phyloP scores from a whole-genome alignment of 192 early-diverging fungal species.

The Dimargaris xerosporica region DNA sequence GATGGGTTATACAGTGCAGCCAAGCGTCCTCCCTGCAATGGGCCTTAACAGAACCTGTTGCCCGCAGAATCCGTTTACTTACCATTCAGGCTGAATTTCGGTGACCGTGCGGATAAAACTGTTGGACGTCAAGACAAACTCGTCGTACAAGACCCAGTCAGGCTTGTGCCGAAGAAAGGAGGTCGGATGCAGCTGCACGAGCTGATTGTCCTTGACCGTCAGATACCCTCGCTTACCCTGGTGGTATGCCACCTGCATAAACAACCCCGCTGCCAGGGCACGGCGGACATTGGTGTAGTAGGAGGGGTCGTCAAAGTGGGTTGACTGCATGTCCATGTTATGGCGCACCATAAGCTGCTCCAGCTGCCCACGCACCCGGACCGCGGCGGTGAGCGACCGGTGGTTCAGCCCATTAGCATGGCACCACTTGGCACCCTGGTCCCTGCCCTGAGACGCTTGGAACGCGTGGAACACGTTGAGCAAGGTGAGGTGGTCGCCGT shows the following conservation, averaged over 20 bases:
- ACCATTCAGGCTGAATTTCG: slow-evolving; percentile 75
- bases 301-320: slow-evolving; percentile 45
- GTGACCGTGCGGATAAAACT: slow-evolving; percentile 94
- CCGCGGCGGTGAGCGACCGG: slow-evolving; percentile 78
- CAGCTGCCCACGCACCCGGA: slow-evolving; percentile 82
- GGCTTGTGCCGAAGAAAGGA: slow-evolving; percentile 75
- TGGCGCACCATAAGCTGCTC: slow-evolving; percentile 62
- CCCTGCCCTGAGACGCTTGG: slow-evolving; percentile 58
- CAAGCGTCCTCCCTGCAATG: no score
- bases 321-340: slow-evolving; percentile 51
- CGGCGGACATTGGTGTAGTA: slow-evolving; percentile 84
- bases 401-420: slow-evolving; percentile 86
- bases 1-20: no score
- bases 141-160: slow-evolving; percentile 99
- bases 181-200: slow-evolving; percentile 87
- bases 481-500: slow-evolving; percentile 93
- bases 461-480: slow-evolving; percentile 96
- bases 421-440: slow-evolving; percentile 74
- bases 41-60: no score
- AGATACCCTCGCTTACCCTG: slow-evolving; percentile 78
- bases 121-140: slow-evolving; percentile 92
- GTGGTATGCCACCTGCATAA: slow-evolving; percentile 96
- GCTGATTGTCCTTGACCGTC: slow-evolving; percentile 95
- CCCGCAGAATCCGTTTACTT: not conserved
- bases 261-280: slow-evolving; percentile 84